These are phyloP conservation scores for Torulaspora maleeae DNA, from an alignment of 805 yeast species.

Conservation along the genomic window DNA sequence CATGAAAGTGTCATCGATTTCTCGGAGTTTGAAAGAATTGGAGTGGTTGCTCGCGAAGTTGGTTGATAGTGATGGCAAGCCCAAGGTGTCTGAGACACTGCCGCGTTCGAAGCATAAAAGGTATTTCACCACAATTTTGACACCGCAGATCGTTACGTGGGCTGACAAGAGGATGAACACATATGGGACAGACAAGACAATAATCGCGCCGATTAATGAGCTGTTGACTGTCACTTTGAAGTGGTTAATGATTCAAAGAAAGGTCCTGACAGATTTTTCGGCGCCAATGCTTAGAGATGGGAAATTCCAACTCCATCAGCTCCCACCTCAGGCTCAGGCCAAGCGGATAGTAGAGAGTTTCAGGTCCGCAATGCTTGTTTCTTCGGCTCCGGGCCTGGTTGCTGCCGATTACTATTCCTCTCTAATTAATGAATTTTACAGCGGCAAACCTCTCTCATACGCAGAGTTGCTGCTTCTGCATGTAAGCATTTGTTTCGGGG, in stretches of 20 bases:
- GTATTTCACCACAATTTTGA: conserved; percentile 22
- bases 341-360: conserved; percentile 24
- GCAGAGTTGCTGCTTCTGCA: conserved; percentile 28
- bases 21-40: conserved; percentile 22
- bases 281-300: conserved; percentile 18
- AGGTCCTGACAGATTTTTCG: conserved; percentile 25
- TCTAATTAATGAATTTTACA: conserved; percentile 21
- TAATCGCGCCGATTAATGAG: conserved; percentile 21
- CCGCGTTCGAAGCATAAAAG: conserved; percentile 14
- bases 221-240: conserved; percentile 20
- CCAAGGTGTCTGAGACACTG: conserved; percentile 4
- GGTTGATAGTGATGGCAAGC: conserved; percentile 8
- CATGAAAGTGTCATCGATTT: conserved; percentile 22
- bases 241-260: conserved; percentile 27
- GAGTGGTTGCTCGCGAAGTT: conserved; percentile 22
- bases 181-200: conserved; percentile 8
- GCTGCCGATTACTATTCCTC: conserved; percentile 18
- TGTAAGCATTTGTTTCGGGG: conserved; percentile 23
- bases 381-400: conserved; percentile 21
- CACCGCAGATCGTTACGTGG: conserved; percentile 26
- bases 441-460: conserved; percentile 18
- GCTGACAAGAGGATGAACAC: conserved; percentile 16
- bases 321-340: conserved; percentile 28
- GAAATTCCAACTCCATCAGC: conserved; percentile 15
- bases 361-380: conserved; percentile 13